Percentiles rank a stretch among this genome's conserved stretches.
phyloP scores from a whole-genome alignment of 352 stramenopile genomes.

The Phytophthora pini region DNA sequence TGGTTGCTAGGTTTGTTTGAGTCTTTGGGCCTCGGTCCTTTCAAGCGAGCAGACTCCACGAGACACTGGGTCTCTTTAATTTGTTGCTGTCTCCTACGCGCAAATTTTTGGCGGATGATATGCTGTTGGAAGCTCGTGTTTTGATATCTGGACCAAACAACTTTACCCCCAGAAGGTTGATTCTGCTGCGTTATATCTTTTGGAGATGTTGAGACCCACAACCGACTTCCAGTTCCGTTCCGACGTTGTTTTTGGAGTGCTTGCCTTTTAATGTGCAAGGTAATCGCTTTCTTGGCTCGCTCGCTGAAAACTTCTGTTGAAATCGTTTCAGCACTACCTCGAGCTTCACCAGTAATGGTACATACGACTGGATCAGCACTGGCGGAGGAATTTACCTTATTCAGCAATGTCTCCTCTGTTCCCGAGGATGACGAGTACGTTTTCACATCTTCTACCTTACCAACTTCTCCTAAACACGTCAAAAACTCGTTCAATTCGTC shows the following conservation, averaged over 20 bases:
- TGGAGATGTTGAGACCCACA: not conserved
- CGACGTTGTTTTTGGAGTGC: conserved; percentile 8
- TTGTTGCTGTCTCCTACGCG: conserved; percentile 34
- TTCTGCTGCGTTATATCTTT: not conserved
- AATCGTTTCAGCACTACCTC: not conserved
- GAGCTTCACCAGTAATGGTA: not conserved
- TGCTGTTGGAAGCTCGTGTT: conserved; percentile 63
- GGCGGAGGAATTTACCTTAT: not conserved
- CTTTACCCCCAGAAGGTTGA: not conserved
- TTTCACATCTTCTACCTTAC: not conserved
- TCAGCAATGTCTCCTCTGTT: not conserved
- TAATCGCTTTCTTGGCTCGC: conserved; percentile 28
- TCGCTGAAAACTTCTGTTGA: conserved; percentile 10
- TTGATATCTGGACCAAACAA: conserved; percentile 57
- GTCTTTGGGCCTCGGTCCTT: conserved; percentile 15
- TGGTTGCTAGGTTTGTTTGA: not conserved
- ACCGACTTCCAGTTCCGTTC: not conserved
- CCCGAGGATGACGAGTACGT: not conserved
- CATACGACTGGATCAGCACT: not conserved
- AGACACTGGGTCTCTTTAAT: conserved; percentile 29
- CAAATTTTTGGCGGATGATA: conserved; percentile 59
- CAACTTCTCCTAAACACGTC: conserved; percentile 5
- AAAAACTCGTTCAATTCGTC: conserved; percentile 35
- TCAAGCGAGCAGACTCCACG: conserved; percentile 34
- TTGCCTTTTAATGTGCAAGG: conserved; percentile 25